phyloP scores from a whole-genome alignment of 2,329 filamentous ascomycete species.

The Sporothrix variecibatus region DNA sequence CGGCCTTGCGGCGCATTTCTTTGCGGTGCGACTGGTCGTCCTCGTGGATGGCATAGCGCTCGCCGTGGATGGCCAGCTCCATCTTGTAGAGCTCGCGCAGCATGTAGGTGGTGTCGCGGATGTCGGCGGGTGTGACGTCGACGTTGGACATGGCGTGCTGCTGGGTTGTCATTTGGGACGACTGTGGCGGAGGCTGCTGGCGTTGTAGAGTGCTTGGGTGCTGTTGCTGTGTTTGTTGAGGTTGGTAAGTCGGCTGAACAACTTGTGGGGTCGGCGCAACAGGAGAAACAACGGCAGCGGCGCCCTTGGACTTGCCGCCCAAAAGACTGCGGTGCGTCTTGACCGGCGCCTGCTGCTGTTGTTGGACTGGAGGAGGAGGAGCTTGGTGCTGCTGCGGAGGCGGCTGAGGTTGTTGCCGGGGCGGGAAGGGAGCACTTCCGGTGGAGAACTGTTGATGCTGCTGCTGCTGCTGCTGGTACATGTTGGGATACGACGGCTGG shows the following conservation, averaged over 20 bases:
- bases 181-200: not conserved
- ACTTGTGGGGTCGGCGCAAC: not conserved
- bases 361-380: not conserved
- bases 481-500: not conserved
- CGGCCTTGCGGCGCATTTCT: constrained; percentile 18
- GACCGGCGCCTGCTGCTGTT: not conserved
- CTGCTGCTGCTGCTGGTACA: constrained; percentile 12
- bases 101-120: constrained; percentile 27
- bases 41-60: constrained; percentile 24
- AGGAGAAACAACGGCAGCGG: not conserved
- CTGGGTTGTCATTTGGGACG: not conserved
- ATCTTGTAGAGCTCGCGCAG: constrained; percentile 29
- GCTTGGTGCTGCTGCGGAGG: not conserved
- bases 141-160: constrained; percentile 10
- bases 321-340: constrained; percentile 1
- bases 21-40: constrained; percentile 6
- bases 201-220: not conserved
- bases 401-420: constrained; percentile 9
- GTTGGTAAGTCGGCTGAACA: not conserved
- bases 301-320: constrained; percentile 6
- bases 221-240: not conserved
- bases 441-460: not conserved
- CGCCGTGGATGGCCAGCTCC: constrained; percentile 27
- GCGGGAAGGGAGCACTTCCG: constrained; percentile 1
- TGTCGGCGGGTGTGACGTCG: constrained; percentile 21